These are phyloP conservation scores for Paramecium octaurelia DNA, from an alignment of 73 alveolate genomes.

Conservation along the genomic window DNA sequence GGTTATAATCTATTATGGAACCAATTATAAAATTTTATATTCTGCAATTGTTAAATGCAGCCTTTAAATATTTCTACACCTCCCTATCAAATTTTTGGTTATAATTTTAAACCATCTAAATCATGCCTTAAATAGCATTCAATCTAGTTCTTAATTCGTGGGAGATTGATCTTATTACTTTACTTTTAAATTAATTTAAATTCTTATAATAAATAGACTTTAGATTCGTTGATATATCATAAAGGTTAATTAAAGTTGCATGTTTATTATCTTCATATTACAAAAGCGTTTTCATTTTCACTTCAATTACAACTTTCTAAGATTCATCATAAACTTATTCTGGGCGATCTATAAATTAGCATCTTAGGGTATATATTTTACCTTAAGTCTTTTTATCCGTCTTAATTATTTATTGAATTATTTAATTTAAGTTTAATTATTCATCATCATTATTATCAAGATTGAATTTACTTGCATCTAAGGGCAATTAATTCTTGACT, in stretches of 20 bases:
- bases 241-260: slow-evolving; percentile 6
- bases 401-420: neutral
- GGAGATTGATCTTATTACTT: neutral
- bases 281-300: neutral
- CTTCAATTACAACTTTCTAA: neutral
- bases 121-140: slow-evolving; percentile 5
- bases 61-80: neutral
- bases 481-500: neutral
- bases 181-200: slow-evolving; percentile 6
- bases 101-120: neutral
- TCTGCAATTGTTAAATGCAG: neutral
- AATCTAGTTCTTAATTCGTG: slow-evolving; percentile 36
- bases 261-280: neutral
- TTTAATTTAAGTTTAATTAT: neutral
- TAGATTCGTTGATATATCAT: neutral
- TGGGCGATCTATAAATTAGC: neutral
- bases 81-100: neutral
- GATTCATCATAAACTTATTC: neutral
- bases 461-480: neutral
- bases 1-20: neutral
- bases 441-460: neutral
- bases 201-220: neutral
- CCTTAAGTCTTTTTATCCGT: neutral
- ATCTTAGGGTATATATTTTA: neutral
- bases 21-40: slow-evolving; percentile 1